A percentile compares a stretch with the other conserved stretches of the same genome.
phyloP scores from a whole-genome alignment of 164 flowering plant genomes.

The Echeveria elegans region DNA sequence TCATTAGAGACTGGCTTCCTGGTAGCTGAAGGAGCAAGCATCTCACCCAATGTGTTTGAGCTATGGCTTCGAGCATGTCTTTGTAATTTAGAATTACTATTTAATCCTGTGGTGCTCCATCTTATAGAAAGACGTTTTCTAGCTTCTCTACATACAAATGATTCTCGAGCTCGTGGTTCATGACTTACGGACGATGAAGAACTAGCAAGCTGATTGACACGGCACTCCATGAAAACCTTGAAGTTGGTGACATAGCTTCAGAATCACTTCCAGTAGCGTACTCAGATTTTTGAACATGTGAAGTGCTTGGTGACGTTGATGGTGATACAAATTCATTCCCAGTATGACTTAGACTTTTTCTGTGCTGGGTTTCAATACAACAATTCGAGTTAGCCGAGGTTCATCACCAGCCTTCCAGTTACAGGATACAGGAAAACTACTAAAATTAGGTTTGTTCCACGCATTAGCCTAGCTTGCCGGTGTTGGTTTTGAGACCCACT shows the following conservation, averaged over 20 bases:
- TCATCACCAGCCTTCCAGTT: conserved; percentile 23
- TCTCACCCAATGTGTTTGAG: conserved; percentile 89
- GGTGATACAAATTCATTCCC: conserved; percentile 43
- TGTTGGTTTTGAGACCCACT: conserved; percentile 24
- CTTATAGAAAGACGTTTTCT: conserved; percentile 94
- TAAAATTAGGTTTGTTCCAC: conserved; percentile 23
- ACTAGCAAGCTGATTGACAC: conserved; percentile 49
- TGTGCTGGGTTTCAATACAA: conserved; percentile 72
- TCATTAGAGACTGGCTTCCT: conserved; percentile 33
- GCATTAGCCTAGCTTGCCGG: conserved; percentile 23
- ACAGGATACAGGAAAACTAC: conserved; percentile 19
- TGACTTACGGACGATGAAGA: conserved; percentile 66
- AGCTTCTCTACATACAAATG: conserved; percentile 91
- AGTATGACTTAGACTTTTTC: conserved; percentile 38
- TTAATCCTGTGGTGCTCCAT: conserved; percentile 79
- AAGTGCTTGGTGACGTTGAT: conserved; percentile 27
- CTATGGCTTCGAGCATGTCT: conserved; percentile 43
- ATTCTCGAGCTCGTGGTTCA: conserved; percentile 78
- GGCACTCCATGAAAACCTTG: conserved; percentile 81
- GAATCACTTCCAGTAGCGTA: conserved; percentile 57
- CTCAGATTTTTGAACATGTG: conserved; percentile 31
- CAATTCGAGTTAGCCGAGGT: conserved; percentile 48
- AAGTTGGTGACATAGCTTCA: conserved; percentile 68
- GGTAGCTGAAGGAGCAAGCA: conserved; percentile 82
- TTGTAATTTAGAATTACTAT: conserved; percentile 46